A percentile compares a stretch with the other conserved stretches of the same genome.
Evolutionary conservation across 371 early-diverging fungal species (phyloP).

Genomic region (Thermomucor indicae-seudaticae): DNA sequence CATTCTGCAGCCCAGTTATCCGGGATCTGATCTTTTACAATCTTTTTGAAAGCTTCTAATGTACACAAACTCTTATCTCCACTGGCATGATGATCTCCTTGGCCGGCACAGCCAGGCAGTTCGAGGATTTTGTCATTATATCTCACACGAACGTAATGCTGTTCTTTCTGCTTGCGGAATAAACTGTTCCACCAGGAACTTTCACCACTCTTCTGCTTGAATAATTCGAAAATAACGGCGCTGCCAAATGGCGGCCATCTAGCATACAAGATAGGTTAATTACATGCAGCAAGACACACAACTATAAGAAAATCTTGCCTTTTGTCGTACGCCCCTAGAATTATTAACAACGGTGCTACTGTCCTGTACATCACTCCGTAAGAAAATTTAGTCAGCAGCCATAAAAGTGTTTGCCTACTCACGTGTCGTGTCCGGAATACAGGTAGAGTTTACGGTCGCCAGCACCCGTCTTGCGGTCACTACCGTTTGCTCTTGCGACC

Average conservation of each 20-base stretch:
- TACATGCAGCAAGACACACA: background rate
- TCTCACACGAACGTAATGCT: conserved; percentile 67
- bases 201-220: conserved; percentile 31
- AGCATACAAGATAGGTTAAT: background rate
- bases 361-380: background rate
- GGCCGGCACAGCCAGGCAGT: conserved; percentile 58
- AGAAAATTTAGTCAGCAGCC: background rate
- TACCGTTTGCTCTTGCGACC: conserved; percentile 19
- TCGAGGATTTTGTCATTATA: conserved; percentile 62
- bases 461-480: conserved; percentile 24
- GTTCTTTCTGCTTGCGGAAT: conserved; percentile 5
- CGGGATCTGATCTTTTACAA: conserved; percentile 54
- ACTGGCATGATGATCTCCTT: conserved; percentile 52
- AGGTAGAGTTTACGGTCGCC: conserved; percentile 53
- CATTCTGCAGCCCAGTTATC: conserved; percentile 53
- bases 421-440: conserved; percentile 80
- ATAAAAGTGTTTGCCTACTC: conserved; percentile 6
- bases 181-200: conserved; percentile 1
- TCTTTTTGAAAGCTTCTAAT: conserved; percentile 63
- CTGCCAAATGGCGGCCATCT: conserved; percentile 53
- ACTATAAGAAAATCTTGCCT: conserved; percentile 27
- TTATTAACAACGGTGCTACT: conserved; percentile 47
- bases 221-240: conserved; percentile 64
- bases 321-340: conserved; percentile 48
- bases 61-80: conserved; percentile 66